Base-by-base conservation (phyloP, 1,284 basidiomycete genomes). In the Marasmius tenuissimus region DNA sequence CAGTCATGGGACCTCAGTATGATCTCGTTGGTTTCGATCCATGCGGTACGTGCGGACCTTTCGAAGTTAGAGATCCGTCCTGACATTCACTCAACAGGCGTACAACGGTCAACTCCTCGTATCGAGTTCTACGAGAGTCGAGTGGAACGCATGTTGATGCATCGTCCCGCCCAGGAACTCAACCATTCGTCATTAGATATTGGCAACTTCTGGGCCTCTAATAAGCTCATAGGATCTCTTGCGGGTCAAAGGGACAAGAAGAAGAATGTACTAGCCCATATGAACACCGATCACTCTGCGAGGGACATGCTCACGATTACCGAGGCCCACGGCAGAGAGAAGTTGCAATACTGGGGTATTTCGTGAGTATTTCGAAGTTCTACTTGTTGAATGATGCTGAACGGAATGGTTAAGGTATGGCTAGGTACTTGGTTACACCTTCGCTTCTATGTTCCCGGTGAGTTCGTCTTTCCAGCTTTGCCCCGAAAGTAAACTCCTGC, bases 331-430 rank as follows among this genome's bases (percentile, higher is more conserved):
- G 81, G 81, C 0, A 68, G 69, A 59, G 74, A 80, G n/a, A n/a
- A n/a, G n/a, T n/a, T n/a, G n/a, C n/a, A n/a, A 57, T 85, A 83
- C 63, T 85, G 81, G 81, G 83, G 83, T 14, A 77, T 83, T 59
- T 82, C 77, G 78, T 84, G 65, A 64, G 78, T 72, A 7, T 11
- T 47, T n/a, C 5, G 16, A 27, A 27, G 27, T 27, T 27, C 27
- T 27, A 27, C 27, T 45, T 45, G 14, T 45, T 18, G 4, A 4
- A 6, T 16, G 45, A 4, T 8, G 16, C 20, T 20, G 16, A 47
- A 16, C 20, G 2, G 5, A 16, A 47, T 18, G 20, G 7, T n/a
- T 2, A 16, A 2, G n/a, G 12, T 22, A 16, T n/a, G 18, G 20
- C 38, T 9, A 2, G 4, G 27, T 27, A 27, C 27, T 27, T 27